Evolutionary conservation across 1,284 basidiomycete species (phyloP).

Genomic region (Sanghuangporus baumii): DNA sequence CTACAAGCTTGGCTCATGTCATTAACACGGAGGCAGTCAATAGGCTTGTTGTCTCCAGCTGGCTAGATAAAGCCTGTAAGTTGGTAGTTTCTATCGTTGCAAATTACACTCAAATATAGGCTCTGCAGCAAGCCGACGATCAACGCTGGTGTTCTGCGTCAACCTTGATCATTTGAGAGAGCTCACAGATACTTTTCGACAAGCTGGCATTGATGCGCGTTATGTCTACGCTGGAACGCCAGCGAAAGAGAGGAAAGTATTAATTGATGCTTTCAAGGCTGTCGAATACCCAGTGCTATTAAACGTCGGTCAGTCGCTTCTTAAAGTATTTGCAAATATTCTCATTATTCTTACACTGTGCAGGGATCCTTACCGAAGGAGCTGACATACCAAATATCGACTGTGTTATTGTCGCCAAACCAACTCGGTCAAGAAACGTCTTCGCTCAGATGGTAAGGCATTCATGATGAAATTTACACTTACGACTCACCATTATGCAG

Average conservation of each 20-base stretch:
- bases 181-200: slow-evolving; percentile 70
- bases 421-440: slow-evolving; percentile 84
- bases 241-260: slow-evolving; percentile 53
- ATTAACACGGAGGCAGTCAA: slow-evolving; percentile 79
- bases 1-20: slow-evolving; percentile 68
- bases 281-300: slow-evolving; percentile 83
- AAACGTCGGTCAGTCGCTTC: slow-evolving; percentile 69
- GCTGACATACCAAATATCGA: slow-evolving; percentile 91
- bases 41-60: slow-evolving; percentile 70
- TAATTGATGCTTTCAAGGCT: slow-evolving; percentile 66
- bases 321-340: background rate
- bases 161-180: slow-evolving; percentile 80
- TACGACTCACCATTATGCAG: slow-evolving; percentile 31
- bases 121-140: slow-evolving; percentile 55
- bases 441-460: slow-evolving; percentile 85
- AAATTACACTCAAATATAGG: slow-evolving; percentile 4
- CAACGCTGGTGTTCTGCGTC: slow-evolving; percentile 90
- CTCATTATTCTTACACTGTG: background rate
- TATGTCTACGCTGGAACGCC: slow-evolving; percentile 75
- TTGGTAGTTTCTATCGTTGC: slow-evolving; percentile 9
- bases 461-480: background rate
- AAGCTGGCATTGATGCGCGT: slow-evolving; percentile 81
- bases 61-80: slow-evolving; percentile 75
- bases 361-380: slow-evolving; percentile 89
- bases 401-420: slow-evolving; percentile 81